These are phyloP conservation scores for Eleusine coracana DNA, from an alignment of 176 grass and related monocot species.

Conservation along the genomic window DNA sequence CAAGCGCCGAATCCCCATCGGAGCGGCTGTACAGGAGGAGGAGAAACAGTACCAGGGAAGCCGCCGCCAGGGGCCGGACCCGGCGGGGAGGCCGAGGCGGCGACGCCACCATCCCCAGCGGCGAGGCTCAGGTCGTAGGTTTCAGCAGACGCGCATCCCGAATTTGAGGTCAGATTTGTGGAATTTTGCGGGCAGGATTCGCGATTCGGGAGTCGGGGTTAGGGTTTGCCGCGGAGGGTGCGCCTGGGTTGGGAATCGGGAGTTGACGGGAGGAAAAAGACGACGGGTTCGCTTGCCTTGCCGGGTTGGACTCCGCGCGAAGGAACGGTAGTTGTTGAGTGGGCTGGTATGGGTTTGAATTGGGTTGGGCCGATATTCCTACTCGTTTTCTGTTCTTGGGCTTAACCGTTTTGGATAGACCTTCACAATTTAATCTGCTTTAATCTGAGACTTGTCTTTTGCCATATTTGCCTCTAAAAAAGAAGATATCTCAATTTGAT, in stretches of 20 bases:
- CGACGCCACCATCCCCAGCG: constrained; percentile 35
- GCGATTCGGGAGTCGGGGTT: background rate
- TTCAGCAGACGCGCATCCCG: constrained; percentile 30
- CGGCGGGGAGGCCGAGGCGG: constrained; percentile 24
- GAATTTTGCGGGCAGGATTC: background rate
- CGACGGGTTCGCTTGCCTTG: background rate
- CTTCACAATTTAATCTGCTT: background rate
- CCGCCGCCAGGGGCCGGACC: constrained; percentile 36
- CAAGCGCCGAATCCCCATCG: constrained; percentile 12
- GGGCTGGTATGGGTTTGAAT: background rate
- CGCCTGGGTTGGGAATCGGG: constrained; percentile 35
- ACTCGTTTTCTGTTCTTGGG: background rate
- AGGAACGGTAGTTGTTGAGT: constrained; percentile 18
- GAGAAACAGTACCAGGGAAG: constrained; percentile 64
- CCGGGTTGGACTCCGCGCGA: constrained; percentile 19
- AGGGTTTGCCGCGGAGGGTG: constrained; percentile 37
- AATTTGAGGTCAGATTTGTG: background rate
- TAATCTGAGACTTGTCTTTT: background rate
- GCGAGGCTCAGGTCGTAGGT: background rate
- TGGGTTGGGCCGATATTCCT: background rate
- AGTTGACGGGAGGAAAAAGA: constrained; percentile 31
- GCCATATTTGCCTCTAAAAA: background rate
- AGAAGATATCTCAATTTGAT: background rate
- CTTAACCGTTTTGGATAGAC: background rate
- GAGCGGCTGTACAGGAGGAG: constrained; percentile 71